A percentile compares a stretch with the other conserved stretches of the same genome.
phyloP scores from a whole-genome alignment of 306 rosid genomes.

The Vicia sativa region DNA sequence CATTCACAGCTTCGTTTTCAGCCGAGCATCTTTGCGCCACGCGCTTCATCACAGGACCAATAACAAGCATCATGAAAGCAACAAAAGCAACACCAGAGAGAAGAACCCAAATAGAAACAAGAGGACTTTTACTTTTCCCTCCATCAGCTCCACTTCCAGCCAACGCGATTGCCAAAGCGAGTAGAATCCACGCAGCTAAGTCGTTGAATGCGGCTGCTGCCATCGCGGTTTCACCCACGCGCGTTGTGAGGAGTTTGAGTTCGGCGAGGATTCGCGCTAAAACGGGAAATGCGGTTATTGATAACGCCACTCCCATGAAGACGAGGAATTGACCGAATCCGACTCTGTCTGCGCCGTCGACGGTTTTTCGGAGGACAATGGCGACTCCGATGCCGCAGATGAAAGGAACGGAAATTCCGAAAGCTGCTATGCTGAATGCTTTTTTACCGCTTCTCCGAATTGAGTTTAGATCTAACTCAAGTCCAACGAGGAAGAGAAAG shows the following conservation, averaged over 20 bases:
- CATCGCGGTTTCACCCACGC: constrained; percentile 80
- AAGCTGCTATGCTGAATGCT: constrained; percentile 68
- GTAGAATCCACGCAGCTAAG: constrained; percentile 83
- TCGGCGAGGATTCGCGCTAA: constrained; percentile 89
- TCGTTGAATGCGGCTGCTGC: constrained; percentile 92
- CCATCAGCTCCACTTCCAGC: constrained; percentile 52
- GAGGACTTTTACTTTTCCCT: constrained; percentile 52
- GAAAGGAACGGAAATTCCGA: constrained; percentile 75
- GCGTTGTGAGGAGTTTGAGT: constrained; percentile 77
- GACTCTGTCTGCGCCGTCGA: constrained; percentile 62
- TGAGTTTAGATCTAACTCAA: constrained; percentile 70
- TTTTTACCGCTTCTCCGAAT: constrained; percentile 62
- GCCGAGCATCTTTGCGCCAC: constrained; percentile 49
- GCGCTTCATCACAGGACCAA: constrained; percentile 69
- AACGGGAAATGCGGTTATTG: constrained; percentile 91
- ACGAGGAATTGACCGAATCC: constrained; percentile 68
- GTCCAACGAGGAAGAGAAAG: constrained; percentile 75
- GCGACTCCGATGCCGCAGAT: constrained; percentile 72
- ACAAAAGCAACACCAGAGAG: constrained; percentile 69
- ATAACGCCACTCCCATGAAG: constrained; percentile 85
- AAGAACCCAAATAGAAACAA: constrained; percentile 72
- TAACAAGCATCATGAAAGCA: constrained; percentile 56
- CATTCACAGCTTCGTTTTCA: constrained; percentile 53
- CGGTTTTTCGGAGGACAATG: constrained; percentile 57
- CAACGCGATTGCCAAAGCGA: constrained; percentile 76